Evolutionary conservation across 768 basidiomycete genomes (phyloP), one percentile per base, ranked within the genome.

Genomic region (Suillus placidus): DNA sequence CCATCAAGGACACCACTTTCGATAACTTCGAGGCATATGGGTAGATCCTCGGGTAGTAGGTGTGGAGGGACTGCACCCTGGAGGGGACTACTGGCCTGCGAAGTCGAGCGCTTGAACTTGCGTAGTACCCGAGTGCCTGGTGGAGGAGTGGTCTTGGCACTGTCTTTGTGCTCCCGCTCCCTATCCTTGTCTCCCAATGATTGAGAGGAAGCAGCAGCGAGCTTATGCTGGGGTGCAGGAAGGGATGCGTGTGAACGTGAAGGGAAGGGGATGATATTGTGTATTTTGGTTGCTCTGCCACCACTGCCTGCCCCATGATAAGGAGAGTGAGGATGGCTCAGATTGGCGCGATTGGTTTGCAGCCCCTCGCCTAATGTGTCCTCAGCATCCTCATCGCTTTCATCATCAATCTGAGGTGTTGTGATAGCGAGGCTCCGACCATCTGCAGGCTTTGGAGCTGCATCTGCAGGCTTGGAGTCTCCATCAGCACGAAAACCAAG

Each of bases 1-100:
- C 97, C 97, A 49, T 93, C 89, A 61, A 97, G 82, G 52, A 98
- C 93, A 32, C 93, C 92, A 42, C 87, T 85, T 71, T 94, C 89
- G 49, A 97, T 87, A 14, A 94, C 92, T 74, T 95, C 92, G 8
- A 99, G 79, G 71, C 95, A 95, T 70, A 87, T 83, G 60, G 89
- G 86, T 56, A 99, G 74, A 72, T 96, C 95, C 58, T 94, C 93
- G 7, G 97, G 97, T 8, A 99, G 76, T 64, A 90, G 88, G 73
- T 90, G 88, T 0, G 93, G 91, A 7, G 91, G 83, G 20, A 94
- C 81, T 7, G 86, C 82, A 52, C 83, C 83, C 49, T 73, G 71
- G 60, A 86, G 76, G 4, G 85, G 76, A 30, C 78, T 75, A 45
- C 86, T 81, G 0, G 82, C 73, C 16, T 82, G 77, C 7, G 87